Conservation (phyloP, 352 stramenopile genomes). For the Phytophthora megakarya region DNA sequence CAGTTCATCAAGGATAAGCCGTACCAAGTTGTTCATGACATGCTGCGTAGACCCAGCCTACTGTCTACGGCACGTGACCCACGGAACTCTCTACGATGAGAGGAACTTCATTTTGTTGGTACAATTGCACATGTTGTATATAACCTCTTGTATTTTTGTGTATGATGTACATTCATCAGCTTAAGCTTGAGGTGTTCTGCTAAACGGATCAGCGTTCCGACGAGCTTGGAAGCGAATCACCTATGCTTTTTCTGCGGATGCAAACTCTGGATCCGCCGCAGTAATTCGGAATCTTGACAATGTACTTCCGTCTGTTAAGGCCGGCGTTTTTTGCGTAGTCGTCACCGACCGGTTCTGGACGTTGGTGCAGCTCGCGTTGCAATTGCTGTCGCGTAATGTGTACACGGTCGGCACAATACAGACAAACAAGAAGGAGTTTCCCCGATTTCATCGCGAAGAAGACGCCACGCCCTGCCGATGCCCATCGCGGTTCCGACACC, state of each 20-base stretch:
- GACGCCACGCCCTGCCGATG: too few relatives aligned
- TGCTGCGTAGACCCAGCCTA: slow-evolving; percentile 10
- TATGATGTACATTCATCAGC: not conserved
- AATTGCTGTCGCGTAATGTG: slow-evolving; percentile 13
- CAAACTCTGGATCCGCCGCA: slow-evolving; percentile 8
- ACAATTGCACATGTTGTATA: slow-evolving; percentile 19
- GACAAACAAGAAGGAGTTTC: not conserved
- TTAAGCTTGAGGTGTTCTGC: slow-evolving; percentile 14
- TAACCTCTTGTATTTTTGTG: not conserved
- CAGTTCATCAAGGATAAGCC: slow-evolving; percentile 12
- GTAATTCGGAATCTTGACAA: not conserved
- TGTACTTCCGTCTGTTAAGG: not conserved
- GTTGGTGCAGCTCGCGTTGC: slow-evolving; percentile 14
- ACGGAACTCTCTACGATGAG: not conserved
- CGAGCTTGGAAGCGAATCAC: not conserved
- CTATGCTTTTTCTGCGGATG: not conserved
- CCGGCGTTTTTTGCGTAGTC: slow-evolving; percentile 6
- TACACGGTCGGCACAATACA: slow-evolving; percentile 20
- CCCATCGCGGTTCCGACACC: too few relatives aligned
- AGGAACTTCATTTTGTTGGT: slow-evolving; percentile 4
- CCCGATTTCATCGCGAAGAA: too few relatives aligned
- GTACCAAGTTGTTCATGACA: slow-evolving; percentile 21
- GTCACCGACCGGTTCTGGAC: slow-evolving; percentile 26
- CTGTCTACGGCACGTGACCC: slow-evolving; percentile 4
- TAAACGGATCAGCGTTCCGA: not conserved